Conservation (phyloP, 1,139 yeast species). For the Yamadazyma atlantica region DNA sequence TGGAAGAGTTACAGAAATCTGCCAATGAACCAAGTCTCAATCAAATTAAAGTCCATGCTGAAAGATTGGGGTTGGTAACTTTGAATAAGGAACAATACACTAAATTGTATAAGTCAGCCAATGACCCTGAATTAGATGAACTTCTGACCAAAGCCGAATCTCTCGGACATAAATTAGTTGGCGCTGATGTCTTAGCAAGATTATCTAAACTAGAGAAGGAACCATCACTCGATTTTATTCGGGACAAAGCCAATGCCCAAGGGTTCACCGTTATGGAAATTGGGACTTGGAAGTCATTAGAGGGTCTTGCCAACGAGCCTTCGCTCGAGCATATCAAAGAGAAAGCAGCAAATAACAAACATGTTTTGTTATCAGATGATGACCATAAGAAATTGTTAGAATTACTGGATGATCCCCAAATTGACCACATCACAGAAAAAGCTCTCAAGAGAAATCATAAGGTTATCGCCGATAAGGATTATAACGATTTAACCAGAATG, state of each 20-base stretch:
- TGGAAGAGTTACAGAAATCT: constrained; percentile 19
- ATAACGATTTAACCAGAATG: constrained; percentile 1
- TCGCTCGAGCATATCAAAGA: constrained; percentile 16
- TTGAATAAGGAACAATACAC: constrained; percentile 35
- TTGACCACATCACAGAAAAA: constrained; percentile 15
- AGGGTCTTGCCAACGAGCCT: constrained; percentile 19
- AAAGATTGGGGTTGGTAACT: constrained; percentile 34
- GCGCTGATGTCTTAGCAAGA: constrained; percentile 9
- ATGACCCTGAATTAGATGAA: constrained; percentile 33
- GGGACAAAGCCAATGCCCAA: constrained; percentile 15
- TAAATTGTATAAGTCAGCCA: constrained; percentile 32
- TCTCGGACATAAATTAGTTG: constrained; percentile 13
- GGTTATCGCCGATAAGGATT: constrained; percentile 12
- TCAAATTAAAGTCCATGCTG: constrained; percentile 38
- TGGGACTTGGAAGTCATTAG: constrained; percentile 12
- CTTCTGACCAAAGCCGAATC: constrained; percentile 20
- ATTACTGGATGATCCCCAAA: constrained; percentile 22
- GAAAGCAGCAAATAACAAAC: constrained; percentile 13
- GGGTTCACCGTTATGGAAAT: constrained; percentile 12
- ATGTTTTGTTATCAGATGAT: constrained; percentile 8
- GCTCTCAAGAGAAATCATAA: constrained; percentile 17
- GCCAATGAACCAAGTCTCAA: constrained; percentile 33
- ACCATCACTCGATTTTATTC: constrained; percentile 25
- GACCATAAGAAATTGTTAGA: constrained; percentile 13
- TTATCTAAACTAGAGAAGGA: constrained; percentile 15